Conservation (phyloP, 2,329 filamentous ascomycete species). For the Hansfordia pulvinata region DNA sequence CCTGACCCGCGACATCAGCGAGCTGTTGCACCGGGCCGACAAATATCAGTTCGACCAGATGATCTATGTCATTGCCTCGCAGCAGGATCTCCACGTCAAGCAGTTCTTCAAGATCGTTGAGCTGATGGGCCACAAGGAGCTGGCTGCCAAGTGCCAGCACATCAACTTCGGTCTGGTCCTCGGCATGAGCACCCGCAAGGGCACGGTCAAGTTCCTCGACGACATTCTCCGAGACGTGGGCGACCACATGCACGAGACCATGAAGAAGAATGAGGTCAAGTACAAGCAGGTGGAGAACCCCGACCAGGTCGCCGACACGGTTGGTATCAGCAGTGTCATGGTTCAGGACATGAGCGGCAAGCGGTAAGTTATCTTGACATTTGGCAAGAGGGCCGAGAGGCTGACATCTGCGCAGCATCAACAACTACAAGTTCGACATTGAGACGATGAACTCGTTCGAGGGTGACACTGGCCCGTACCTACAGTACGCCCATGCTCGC, state of each 20-base stretch:
- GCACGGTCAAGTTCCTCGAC: constrained; percentile 46
- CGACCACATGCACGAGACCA: constrained; percentile 96
- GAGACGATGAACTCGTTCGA: constrained; percentile 61
- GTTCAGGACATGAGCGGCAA: constrained; percentile 97
- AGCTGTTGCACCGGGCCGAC: constrained; percentile 50
- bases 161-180: constrained; percentile 64
- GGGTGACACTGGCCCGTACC: constrained; percentile 59
- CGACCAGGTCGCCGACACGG: constrained; percentile 65
- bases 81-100: constrained; percentile 59
- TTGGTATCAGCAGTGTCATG: constrained; percentile 94
- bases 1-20: constrained; percentile 65
- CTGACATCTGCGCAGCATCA: no score
- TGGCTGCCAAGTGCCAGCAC: constrained; percentile 56
- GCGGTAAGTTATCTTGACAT: constrained; percentile 41
- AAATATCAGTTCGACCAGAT: constrained; percentile 59
- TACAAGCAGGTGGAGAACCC: constrained; percentile 84
- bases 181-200: constrained; percentile 57
- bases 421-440: constrained; percentile 51
- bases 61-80: constrained; percentile 65
- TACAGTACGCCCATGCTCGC: constrained; percentile 58
- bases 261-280: constrained; percentile 82
- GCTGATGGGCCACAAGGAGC: constrained; percentile 54
- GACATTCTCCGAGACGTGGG: constrained; percentile 67
- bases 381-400: no score
- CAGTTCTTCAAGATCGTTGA: constrained; percentile 68